Percentiles rank a stretch among this genome's conserved stretches.
phyloP scores from a whole-genome alignment of 352 stramenopile species.

The Phytophthora cryptogea region DNA sequence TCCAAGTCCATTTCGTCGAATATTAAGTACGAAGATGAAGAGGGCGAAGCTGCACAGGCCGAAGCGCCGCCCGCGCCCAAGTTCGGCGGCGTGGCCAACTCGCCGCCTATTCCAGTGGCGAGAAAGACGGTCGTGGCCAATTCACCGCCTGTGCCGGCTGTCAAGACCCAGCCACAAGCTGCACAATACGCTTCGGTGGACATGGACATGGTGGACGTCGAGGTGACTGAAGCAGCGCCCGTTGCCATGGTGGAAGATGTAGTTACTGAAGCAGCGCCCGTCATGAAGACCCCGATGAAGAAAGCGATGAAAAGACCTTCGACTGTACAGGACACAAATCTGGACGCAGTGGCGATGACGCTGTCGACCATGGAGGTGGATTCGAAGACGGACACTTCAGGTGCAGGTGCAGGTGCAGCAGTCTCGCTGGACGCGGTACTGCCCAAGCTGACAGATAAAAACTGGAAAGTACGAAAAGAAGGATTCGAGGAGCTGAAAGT shows the following conservation, averaged over 20 bases:
- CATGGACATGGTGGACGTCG: constrained; percentile 20
- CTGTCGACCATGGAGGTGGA: constrained; percentile 39
- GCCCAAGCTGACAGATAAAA: constrained; percentile 75
- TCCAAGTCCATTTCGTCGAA: constrained; percentile 83
- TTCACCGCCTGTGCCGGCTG: constrained; percentile 36
- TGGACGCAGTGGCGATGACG: constrained; percentile 35
- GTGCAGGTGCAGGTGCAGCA: background rate
- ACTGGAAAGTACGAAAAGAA: constrained; percentile 88
- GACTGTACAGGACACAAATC: constrained; percentile 18
- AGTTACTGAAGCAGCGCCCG: constrained; percentile 20
- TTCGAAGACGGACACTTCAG: constrained; percentile 1
- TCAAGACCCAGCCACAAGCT: constrained; percentile 10
- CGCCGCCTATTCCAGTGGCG: constrained; percentile 37
- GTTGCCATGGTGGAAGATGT: constrained; percentile 22
- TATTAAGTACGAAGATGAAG: constrained; percentile 67
- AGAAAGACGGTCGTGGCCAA: constrained; percentile 41
- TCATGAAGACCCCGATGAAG: background rate
- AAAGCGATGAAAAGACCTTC: constrained; percentile 17
- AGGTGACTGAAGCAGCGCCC: constrained; percentile 21
- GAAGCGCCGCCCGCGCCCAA: constrained; percentile 31
- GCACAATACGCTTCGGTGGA: constrained; percentile 20
- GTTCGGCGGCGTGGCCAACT: constrained; percentile 47
- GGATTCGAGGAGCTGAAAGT: constrained; percentile 77
- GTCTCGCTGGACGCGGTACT: constrained; percentile 51
- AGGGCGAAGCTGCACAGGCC: constrained; percentile 25